These are phyloP conservation scores for Nicotiana attenuata DNA, from an alignment of 257 asterid species.

Conservation along the genomic window DNA sequence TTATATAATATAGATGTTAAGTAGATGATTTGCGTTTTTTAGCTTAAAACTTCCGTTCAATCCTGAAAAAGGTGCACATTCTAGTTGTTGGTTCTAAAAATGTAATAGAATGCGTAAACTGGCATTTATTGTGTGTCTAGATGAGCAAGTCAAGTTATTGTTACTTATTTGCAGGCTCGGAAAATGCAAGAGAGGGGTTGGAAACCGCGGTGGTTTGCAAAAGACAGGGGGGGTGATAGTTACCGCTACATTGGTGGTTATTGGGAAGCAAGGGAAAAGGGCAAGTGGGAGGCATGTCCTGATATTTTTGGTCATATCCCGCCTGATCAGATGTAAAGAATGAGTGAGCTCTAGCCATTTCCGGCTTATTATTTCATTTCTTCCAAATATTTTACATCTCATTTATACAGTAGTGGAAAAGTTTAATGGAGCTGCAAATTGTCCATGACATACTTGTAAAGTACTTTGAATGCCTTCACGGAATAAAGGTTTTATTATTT, in stretches of 20 bases:
- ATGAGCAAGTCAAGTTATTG: not conserved
- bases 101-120: not conserved
- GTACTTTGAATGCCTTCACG: not conserved
- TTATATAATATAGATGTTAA: not conserved
- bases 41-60: not conserved
- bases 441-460: not conserved
- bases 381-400: slow-evolving; percentile 1
- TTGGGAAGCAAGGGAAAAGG: slow-evolving; percentile 87
- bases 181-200: slow-evolving; percentile 92
- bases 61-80: not conserved
- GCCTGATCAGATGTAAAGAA: slow-evolving; percentile 45
- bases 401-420: not conserved
- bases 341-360: slow-evolving; percentile 17
- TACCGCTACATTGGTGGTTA: slow-evolving; percentile 75
- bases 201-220: slow-evolving; percentile 81
- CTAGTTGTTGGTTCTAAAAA: not conserved
- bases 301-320: slow-evolving; percentile 77
- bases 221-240: slow-evolving; percentile 45
- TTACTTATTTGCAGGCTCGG: slow-evolving; percentile 47
- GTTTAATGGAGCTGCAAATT: slow-evolving; percentile 2
- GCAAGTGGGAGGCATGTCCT: slow-evolving; percentile 78
- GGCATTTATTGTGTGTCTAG: not conserved
- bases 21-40: not conserved
- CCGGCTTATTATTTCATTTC: slow-evolving; percentile 11
- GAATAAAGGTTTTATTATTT: slow-evolving; percentile 5